Evolutionary conservation across 768 basidiomycete species (phyloP), one percentile per base, ranked within the genome.

Genomic region (Lactarius akahatsu): DNA sequence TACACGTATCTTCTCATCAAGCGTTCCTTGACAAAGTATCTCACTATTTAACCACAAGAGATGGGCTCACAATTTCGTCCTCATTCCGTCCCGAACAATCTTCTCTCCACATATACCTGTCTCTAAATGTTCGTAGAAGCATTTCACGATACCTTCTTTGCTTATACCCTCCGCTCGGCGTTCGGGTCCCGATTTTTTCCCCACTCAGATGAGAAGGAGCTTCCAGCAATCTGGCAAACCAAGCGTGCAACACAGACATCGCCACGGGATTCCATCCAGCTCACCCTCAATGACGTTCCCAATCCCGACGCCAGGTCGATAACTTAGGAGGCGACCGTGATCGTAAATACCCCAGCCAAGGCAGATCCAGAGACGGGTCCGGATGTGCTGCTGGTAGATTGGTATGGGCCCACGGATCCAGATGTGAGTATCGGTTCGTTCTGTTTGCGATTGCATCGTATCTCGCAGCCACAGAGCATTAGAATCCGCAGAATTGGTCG

Each of bases 111-210:
- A 40, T 15, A 40, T 15, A 11, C 8, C 38, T n/a, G 0, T 40
- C 26, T 36, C 36, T 23, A 43, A 23, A 69, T 69, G 47, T 23
- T 10, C 23, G n/a, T 4, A 23, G 4, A 68, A 32, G 63, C 74
- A 2, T 66, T 77, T 41, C 73, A 71, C 57, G 75, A 77, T 64
- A 73, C 76, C 3, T 66, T 73, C 20, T 64, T 74, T 61, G 76
- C 76, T n/a, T 71, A 77, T 62, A 59, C 72, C 43, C 63, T 77
- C 62, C 74, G 76, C 61, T 70, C 69, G 16, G 36, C 69, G 11
- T 76, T 76, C 23, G 70, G 65, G 2, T 71, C 66, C 32, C 65
- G 61, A 32, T 68, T 59, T 16, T 75, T 64, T 69, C 74, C 65
- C n/a, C 54, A 71, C 40, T n/a, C 18, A 10, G 72, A 73, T 52